These are phyloP conservation scores for Platanthera guangdongensis DNA, from an alignment of 106 monocot species.

Conservation along the genomic window DNA sequence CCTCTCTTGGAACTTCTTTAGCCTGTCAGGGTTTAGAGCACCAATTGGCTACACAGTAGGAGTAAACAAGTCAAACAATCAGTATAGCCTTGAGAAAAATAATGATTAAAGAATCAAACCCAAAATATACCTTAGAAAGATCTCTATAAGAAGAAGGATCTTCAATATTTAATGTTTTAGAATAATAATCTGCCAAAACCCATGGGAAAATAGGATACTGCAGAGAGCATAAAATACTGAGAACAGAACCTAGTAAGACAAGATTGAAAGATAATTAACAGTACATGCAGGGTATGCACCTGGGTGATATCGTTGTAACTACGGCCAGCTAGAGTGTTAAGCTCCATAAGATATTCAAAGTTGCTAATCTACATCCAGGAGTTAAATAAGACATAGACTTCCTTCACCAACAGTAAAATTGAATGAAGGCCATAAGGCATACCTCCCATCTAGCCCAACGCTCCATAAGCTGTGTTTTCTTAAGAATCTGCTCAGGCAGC, in stretches of 20 bases:
- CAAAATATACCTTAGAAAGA: constrained; percentile 77
- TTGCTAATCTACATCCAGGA: constrained; percentile 74
- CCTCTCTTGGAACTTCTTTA: constrained; percentile 86
- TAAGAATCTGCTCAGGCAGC: constrained; percentile 87
- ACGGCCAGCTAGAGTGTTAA: constrained; percentile 88
- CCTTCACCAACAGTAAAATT: background rate
- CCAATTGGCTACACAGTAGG: constrained; percentile 75
- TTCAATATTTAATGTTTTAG: constrained; percentile 58
- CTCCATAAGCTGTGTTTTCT: constrained; percentile 89
- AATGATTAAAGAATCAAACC: constrained; percentile 2
- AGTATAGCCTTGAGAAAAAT: background rate
- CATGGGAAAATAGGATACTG: constrained; percentile 99
- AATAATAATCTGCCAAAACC: constrained; percentile 84
- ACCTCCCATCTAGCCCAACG: constrained; percentile 99
- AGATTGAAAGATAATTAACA: background rate
- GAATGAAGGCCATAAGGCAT: constrained; percentile 16
- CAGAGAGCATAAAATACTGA: constrained; percentile 13
- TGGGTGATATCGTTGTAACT: constrained; percentile 99
- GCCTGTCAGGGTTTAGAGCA: constrained; percentile 80
- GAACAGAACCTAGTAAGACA: background rate
- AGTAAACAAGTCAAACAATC: constrained; percentile 3
- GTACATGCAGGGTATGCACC: constrained; percentile 24
- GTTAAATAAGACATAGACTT: constrained; percentile 1
- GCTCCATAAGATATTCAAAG: constrained; percentile 99
- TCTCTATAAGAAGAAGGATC: constrained; percentile 76